Conservation (phyloP, 805 yeast species). For the Torulaspora microellipsoides region DNA sequence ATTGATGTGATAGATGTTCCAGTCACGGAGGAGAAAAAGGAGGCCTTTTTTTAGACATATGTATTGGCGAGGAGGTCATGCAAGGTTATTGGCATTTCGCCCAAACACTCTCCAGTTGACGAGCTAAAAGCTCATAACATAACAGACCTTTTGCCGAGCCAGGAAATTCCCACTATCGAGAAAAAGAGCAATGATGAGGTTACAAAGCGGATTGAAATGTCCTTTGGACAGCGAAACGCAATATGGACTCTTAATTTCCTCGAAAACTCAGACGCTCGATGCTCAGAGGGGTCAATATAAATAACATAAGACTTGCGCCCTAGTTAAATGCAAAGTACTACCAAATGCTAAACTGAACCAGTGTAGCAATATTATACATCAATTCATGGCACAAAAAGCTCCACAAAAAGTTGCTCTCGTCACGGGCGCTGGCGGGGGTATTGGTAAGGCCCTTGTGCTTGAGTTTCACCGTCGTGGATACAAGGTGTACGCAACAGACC, state of each 20-base stretch:
- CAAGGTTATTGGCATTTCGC: constrained; percentile 39
- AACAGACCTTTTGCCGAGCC: constrained; percentile 36
- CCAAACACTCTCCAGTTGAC: constrained; percentile 32
- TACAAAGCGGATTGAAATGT: constrained; percentile 45
- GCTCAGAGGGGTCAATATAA: too few relatives aligned
- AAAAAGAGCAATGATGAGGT: constrained; percentile 57
- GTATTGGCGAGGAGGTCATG: constrained; percentile 47
- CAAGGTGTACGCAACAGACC: constrained; percentile 1
- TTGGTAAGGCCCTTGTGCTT: background rate
- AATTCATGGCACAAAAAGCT: background rate
- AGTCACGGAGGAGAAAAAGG: constrained; percentile 13
- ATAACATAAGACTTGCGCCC: too few relatives aligned
- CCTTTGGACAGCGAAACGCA: constrained; percentile 36
- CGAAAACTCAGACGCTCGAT: too few relatives aligned
- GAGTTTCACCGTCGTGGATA: background rate
- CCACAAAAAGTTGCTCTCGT: background rate
- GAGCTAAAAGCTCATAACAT: constrained; percentile 37
- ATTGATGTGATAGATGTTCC: constrained; percentile 21
- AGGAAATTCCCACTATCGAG: constrained; percentile 52
- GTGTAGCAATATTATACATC: too few relatives aligned
- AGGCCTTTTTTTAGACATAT: constrained; percentile 37
- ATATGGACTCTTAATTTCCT: too few relatives aligned
- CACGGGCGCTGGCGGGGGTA: constrained; percentile 1
- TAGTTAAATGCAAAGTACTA: too few relatives aligned
- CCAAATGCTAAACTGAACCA: too few relatives aligned